phyloP scores from a whole-genome alignment of 345 rosid species.

The Syzygium oleosum region DNA sequence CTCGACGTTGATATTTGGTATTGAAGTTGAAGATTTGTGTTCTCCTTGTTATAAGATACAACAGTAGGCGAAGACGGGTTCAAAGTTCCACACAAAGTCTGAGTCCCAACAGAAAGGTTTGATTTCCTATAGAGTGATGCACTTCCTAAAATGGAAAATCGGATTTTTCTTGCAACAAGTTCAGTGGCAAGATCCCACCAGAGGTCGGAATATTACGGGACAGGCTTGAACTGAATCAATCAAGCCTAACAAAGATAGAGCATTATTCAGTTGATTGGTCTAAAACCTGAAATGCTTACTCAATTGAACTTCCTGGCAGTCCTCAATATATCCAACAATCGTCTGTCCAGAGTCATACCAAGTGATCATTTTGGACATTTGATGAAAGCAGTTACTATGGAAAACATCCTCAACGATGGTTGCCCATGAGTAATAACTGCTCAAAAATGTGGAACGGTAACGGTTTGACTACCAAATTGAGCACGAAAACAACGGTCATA shows the following conservation, averaged over 20 bases:
- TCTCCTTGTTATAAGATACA: not conserved
- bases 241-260: not conserved
- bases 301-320: fast-evolving
- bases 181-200: not conserved
- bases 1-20: no score
- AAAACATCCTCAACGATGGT: not conserved
- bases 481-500: not conserved
- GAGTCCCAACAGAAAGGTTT: not conserved
- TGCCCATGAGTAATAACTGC: not conserved
- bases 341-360: not conserved
- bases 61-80: not conserved
- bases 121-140: not conserved
- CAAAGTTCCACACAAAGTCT: not conserved
- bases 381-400: not conserved
- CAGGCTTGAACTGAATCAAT: not conserved
- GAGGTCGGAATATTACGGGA: not conserved
- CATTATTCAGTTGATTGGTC: not conserved
- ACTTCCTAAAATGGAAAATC: not conserved
- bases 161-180: not conserved
- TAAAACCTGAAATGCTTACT: not conserved
- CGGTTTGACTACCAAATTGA: not conserved
- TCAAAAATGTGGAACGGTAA: not conserved
- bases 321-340: not conserved
- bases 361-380: not conserved
- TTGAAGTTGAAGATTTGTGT: not conserved